Percentiles rank a stretch among this genome's conserved stretches.
phyloP scores from a whole-genome alignment of 768 basidiomycete genomes.

The Boletus rubescentipes region DNA sequence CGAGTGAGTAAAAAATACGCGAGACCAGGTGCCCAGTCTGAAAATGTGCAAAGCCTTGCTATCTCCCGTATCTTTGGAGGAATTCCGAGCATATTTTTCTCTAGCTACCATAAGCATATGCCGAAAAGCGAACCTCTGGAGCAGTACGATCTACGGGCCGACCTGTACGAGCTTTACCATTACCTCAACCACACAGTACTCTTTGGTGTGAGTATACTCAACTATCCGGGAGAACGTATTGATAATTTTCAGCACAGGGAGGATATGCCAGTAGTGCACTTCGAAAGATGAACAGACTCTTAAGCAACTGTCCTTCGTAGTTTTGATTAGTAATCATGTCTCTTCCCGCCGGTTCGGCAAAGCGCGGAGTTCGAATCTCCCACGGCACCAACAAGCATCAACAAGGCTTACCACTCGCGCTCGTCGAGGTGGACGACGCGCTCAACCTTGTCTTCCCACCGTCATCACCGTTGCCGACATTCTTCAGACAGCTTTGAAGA shows the following conservation, averaged over 20 bases:
- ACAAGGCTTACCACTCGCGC: constrained; percentile 28
- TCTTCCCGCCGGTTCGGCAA: background rate
- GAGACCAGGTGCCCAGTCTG: background rate
- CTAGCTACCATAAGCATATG: constrained; percentile 58
- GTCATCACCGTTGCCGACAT: constrained; percentile 4
- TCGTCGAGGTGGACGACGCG: constrained; percentile 19
- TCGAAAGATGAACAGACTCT: constrained; percentile 41
- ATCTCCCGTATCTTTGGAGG: constrained; percentile 83
- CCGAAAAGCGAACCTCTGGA: constrained; percentile 65
- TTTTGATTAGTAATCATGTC: constrained; percentile 14
- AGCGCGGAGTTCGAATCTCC: constrained; percentile 14
- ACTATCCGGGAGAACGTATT: background rate
- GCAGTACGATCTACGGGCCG: constrained; percentile 61
- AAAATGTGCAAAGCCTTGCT: constrained; percentile 49
- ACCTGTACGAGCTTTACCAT: constrained; percentile 80
- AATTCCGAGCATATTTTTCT: constrained; percentile 61
- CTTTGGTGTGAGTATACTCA: constrained; percentile 59
- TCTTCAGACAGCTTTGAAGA: background rate
- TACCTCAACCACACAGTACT: constrained; percentile 80
- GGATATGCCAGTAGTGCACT: constrained; percentile 56
- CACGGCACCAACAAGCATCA: constrained; percentile 22
- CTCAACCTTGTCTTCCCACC: constrained; percentile 17
- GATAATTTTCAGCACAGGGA: constrained; percentile 27
- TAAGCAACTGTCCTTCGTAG: constrained; percentile 38
- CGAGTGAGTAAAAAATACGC: constrained; percentile 52